A percentile compares a stretch with the other conserved stretches of the same genome.
Evolutionary conservation across 345 rosid species (phyloP).

Genomic region (Erodium maritimum): DNA sequence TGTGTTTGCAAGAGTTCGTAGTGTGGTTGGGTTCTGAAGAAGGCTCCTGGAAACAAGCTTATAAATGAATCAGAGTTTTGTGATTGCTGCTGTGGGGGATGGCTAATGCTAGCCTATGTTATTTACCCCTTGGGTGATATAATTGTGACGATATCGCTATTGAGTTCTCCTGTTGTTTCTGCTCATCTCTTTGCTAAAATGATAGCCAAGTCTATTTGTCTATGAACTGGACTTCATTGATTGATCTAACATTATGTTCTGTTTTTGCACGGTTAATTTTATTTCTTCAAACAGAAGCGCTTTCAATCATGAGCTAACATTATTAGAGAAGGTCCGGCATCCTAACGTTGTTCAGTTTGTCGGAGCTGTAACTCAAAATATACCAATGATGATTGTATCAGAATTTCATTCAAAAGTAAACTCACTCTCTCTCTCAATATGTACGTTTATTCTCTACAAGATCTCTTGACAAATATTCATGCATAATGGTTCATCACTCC

Average conservation of each 20-base stretch:
- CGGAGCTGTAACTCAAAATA: conserved; percentile 95
- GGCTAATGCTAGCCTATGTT: too few species aligned
- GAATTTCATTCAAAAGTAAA: conserved; percentile 80
- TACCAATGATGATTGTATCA: conserved; percentile 91
- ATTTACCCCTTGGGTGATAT: too few species aligned
- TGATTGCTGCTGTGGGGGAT: too few species aligned
- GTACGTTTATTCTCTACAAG: background rate
- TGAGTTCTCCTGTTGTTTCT: background rate
- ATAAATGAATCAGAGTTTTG: too few species aligned
- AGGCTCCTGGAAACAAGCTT: too few species aligned
- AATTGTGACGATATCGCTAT: too few species aligned
- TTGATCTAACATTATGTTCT: conserved; percentile 6
- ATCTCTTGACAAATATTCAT: background rate
- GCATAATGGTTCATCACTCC: background rate
- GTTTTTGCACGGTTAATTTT: conserved; percentile 6
- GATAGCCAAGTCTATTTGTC: background rate
- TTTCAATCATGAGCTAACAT: conserved; percentile 70
- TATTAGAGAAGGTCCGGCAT: conserved; percentile 83
- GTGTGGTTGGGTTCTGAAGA: too few species aligned
- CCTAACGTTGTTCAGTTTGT: conserved; percentile 97
- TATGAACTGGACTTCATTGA: background rate
- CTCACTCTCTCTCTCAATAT: conserved; percentile 5
- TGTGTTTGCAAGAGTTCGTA: too few species aligned
- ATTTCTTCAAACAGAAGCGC: conserved; percentile 43
- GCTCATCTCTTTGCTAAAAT: background rate